These are phyloP conservation scores for Geranium rotundifolium DNA, from an alignment of 345 rosid species.

Conservation along the genomic window DNA sequence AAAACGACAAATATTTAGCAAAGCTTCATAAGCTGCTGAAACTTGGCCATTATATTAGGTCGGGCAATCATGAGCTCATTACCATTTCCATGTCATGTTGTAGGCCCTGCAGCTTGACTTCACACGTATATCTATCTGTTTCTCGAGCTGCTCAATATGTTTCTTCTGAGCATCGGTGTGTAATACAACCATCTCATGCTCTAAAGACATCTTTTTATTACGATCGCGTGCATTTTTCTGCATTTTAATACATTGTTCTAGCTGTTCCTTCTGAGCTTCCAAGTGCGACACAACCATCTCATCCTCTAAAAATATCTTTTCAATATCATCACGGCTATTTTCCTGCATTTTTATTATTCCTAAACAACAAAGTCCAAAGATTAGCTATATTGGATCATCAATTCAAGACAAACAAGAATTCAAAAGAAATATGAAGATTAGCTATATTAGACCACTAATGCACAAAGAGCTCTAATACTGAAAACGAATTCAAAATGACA, in stretches of 20 bases:
- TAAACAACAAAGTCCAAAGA: constrained; percentile 3
- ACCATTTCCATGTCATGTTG: constrained; percentile 40
- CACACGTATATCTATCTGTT: constrained; percentile 30
- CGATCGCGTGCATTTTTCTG: no score
- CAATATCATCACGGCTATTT: constrained; percentile 18
- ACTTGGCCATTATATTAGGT: neutral
- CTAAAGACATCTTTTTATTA: no score
- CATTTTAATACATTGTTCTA: no score
- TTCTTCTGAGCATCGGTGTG: no score
- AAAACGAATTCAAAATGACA: no score
- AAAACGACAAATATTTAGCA: no score
- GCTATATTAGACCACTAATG: no score
- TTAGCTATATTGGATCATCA: neutral
- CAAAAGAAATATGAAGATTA: no score
- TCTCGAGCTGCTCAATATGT: constrained; percentile 37
- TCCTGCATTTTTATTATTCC: constrained; percentile 29
- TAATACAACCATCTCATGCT: no score
- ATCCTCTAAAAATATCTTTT: constrained; percentile 33
- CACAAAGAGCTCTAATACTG: no score
- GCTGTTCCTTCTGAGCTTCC: constrained; percentile 20
- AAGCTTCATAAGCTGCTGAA: neutral
- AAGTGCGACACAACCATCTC: constrained; percentile 22
- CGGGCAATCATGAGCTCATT: constrained; percentile 2
- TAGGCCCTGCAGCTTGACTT: constrained; percentile 26
- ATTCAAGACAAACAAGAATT: neutral